Evolutionary conservation across 371 early-diverging fungal genomes (phyloP).

Genomic region (Haplosporangium sp.): DNA sequence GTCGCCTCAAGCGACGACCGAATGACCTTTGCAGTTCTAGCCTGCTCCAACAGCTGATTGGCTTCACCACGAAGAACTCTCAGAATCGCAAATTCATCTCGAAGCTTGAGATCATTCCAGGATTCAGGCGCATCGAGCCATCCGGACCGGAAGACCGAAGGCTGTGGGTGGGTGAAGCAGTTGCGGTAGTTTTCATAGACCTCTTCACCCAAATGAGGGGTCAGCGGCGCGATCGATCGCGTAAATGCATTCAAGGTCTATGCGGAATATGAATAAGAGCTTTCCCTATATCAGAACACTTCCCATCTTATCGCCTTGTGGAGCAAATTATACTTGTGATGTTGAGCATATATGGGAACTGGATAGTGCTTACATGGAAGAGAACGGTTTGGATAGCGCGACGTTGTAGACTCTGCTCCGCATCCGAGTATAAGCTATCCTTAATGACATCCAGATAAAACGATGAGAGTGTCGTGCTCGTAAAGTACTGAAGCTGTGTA

Average conservation of each 20-base stretch:
- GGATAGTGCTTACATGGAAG: slow-evolving; percentile 61
- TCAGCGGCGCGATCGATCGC: slow-evolving; percentile 73
- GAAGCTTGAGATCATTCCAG: slow-evolving; percentile 66
- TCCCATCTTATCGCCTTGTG: too few species aligned
- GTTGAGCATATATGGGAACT: too few species aligned
- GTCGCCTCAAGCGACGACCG: slow-evolving; percentile 69
- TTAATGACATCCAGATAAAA: slow-evolving; percentile 89
- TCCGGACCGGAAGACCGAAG: slow-evolving; percentile 72
- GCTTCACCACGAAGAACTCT: slow-evolving; percentile 68
- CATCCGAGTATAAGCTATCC: slow-evolving; percentile 82
- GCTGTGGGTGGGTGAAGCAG: slow-evolving; percentile 59
- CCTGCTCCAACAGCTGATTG: slow-evolving; percentile 75
- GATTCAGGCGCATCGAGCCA: slow-evolving; percentile 67
- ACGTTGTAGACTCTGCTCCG: slow-evolving; percentile 57
- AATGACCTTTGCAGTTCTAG: slow-evolving; percentile 72
- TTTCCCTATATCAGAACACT: background rate
- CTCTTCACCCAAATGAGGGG: slow-evolving; percentile 82
- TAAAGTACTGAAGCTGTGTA: slow-evolving; percentile 77
- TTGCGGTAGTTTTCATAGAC: slow-evolving; percentile 74
- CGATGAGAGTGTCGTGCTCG: slow-evolving; percentile 76
- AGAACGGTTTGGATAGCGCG: slow-evolving; percentile 78
- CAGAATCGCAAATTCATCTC: slow-evolving; percentile 68
- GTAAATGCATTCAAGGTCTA: slow-evolving; percentile 73
- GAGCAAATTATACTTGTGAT: too few species aligned
- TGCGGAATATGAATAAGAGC: background rate